Evolutionary conservation across 2,329 filamentous ascomycete species (phyloP).

Genomic region (Apiospora aurea): DNA sequence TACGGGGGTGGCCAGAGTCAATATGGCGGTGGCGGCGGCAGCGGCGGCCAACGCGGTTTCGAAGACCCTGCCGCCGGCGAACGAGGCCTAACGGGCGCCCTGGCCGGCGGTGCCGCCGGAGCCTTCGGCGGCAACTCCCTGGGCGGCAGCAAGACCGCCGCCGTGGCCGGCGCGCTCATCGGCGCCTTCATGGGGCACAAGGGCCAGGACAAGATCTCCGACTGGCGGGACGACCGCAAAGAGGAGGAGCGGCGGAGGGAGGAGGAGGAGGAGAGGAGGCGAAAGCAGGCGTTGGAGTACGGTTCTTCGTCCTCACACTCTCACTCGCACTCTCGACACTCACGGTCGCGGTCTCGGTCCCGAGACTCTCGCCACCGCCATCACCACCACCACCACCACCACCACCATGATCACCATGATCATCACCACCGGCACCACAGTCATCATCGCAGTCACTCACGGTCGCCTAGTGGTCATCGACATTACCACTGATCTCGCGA

Average conservation of each 20-base stretch:
- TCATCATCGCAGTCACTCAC: neutral
- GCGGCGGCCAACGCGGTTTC: neutral
- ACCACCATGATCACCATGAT: slow-evolving; percentile 27
- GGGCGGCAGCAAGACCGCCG: slow-evolving; percentile 39
- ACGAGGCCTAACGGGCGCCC: slow-evolving; percentile 49
- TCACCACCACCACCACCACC: slow-evolving; percentile 29
- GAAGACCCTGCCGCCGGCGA: slow-evolving; percentile 42
- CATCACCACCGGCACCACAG: neutral
- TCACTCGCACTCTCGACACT: neutral
- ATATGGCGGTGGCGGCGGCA: neutral
- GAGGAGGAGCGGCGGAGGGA: slow-evolving; percentile 33
- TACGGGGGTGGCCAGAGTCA: neutral
- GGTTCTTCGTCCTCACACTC: slow-evolving; percentile 7
- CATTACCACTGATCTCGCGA: neutral
- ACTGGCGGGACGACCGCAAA: slow-evolving; percentile 48
- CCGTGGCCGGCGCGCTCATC: slow-evolving; percentile 46
- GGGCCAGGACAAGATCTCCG: slow-evolving; percentile 47
- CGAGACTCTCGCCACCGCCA: slow-evolving; percentile 25
- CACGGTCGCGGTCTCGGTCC: neutral
- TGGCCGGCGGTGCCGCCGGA: slow-evolving; percentile 50
- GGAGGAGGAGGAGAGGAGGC: slow-evolving; percentile 30
- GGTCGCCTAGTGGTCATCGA: neutral
- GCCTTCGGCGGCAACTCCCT: slow-evolving; percentile 50
- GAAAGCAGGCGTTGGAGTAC: slow-evolving; percentile 34
- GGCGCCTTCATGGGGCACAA: slow-evolving; percentile 52